Base-by-base conservation (phyloP, 352 stramenopile species). In the Globisporangium mamillatum region DNA sequence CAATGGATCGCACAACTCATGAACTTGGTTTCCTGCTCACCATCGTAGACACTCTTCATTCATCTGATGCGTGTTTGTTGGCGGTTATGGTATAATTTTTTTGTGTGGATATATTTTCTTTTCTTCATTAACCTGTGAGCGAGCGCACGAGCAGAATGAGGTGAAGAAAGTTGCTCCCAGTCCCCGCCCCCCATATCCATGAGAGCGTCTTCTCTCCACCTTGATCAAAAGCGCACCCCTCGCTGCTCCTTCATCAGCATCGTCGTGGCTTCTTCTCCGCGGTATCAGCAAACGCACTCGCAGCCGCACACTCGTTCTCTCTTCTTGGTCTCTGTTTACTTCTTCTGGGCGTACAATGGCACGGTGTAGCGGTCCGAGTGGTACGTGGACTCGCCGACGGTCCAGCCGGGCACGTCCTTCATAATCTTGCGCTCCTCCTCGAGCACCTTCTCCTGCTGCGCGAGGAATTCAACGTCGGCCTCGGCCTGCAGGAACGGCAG, bases 401-500 rank as follows among this genome's bases (percentile, higher is more conserved):
- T 78, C 94, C 94, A 99, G 59, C 93, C 96, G 36, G 85, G 86
- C 63, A 98, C 92, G 77, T 96, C 88, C 78, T 98, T 97, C 97
- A 99, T 99, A 73, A 98, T 90, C 74, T 98, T 86, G 66, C 81
- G 84, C 78, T 99, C 96, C 64, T 95, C 89, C 20, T 90, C 87
- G 64, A 97, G 85, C 63, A 96, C 84, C 60, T 95, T 87, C 52
- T 94, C 84, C 74, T 98, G 86, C 60, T 95, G 74, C 69, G 90
- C 75, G 41, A 97, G 73, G 72, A 91, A 93, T 73, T 95, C 84
- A 46, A 93, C 88, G 79, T 99, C 97, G n/a, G 94, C 90, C 75
- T 99, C 97, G 18, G 96, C 96, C 76, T 99, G 97, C 61, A 99
- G 82, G 74, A 98, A 93, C 20, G 95, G 93, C 56, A 97, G 82